These are phyloP conservation scores for Zymoseptoria ardabiliae DNA, from an alignment of 2,329 filamentous ascomycete genomes.

Conservation along the genomic window DNA sequence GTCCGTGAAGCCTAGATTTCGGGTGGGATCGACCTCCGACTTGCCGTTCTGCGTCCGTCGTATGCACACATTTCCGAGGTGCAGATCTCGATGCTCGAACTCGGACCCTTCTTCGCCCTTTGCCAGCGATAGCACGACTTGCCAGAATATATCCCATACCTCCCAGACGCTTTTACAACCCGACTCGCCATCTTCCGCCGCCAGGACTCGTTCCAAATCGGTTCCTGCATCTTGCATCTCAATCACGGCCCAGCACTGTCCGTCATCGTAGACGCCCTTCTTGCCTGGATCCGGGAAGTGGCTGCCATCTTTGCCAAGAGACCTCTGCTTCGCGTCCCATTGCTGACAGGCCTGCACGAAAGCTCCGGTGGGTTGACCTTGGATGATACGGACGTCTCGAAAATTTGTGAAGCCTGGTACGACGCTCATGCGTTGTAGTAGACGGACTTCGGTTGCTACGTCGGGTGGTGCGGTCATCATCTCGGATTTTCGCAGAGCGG, in stretches of 20 bases:
- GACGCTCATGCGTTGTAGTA: slow-evolving; percentile 51
- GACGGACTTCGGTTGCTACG: slow-evolving; percentile 41
- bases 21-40: slow-evolving; percentile 20
- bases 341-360: slow-evolving; percentile 43
- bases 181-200: slow-evolving; percentile 20
- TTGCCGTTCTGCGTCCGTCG: not conserved
- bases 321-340: slow-evolving; percentile 38
- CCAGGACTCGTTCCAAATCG: slow-evolving; percentile 42
- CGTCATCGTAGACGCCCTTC: slow-evolving; percentile 45
- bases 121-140: slow-evolving; percentile 53
- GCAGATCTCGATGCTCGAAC: slow-evolving; percentile 61
- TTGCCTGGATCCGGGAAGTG: slow-evolving; percentile 51
- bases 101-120: slow-evolving; percentile 53
- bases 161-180: slow-evolving; percentile 34
- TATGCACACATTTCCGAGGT: slow-evolving; percentile 61
- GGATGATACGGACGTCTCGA: slow-evolving; percentile 50
- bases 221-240: slow-evolving; percentile 60
- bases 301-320: slow-evolving; percentile 34
- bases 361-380: slow-evolving; percentile 46
- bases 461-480: slow-evolving; percentile 39
- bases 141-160: slow-evolving; percentile 61
- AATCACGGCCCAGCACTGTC: slow-evolving; percentile 56
- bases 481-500: slow-evolving; percentile 35
- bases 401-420: slow-evolving; percentile 59
- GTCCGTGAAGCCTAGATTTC: slow-evolving; percentile 45